Evolutionary conservation across 2,329 filamentous ascomycete species (phyloP).

Genomic region (Colletotrichum australisinense): DNA sequence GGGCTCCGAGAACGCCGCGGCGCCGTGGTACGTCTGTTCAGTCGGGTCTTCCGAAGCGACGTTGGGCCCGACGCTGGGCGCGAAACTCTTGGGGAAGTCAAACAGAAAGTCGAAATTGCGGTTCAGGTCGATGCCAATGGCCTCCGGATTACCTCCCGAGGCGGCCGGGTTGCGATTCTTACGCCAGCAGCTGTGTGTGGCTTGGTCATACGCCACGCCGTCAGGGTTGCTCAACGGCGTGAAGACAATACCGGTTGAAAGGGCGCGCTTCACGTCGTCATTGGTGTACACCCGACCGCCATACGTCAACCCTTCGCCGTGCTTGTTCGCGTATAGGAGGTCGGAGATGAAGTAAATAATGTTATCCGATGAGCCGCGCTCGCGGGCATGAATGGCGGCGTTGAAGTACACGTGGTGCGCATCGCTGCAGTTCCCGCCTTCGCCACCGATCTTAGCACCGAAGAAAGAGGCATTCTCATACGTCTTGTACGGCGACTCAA

Average conservation of each 20-base stretch:
- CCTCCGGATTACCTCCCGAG: constrained; percentile 41
- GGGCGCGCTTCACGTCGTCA: constrained; percentile 61
- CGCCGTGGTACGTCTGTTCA: constrained; percentile 63
- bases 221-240: constrained; percentile 64
- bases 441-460: constrained; percentile 56
- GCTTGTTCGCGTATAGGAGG: constrained; percentile 63
- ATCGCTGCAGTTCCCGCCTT: constrained; percentile 34
- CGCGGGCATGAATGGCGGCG: constrained; percentile 67
- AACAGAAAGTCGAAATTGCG: constrained; percentile 70
- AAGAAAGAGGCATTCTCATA: constrained; percentile 53
- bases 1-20: constrained; percentile 63
- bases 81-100: constrained; percentile 61
- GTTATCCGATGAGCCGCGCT: constrained; percentile 67
- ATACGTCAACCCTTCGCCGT: constrained; percentile 61
- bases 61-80: constrained; percentile 48
- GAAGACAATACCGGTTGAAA: constrained; percentile 64
- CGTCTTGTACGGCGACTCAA: constrained; percentile 56
- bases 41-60: constrained; percentile 55
- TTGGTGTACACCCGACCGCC: constrained; percentile 63
- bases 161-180: constrained; percentile 64
- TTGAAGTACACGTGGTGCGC: constrained; percentile 64
- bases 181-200: constrained; percentile 64
- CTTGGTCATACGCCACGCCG: constrained; percentile 64
- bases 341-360: constrained; percentile 69
- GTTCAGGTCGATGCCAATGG: constrained; percentile 64